These are phyloP conservation scores for Solanum pimpinellifolium DNA, from an alignment of 257 asterid species.

Conservation along the genomic window DNA sequence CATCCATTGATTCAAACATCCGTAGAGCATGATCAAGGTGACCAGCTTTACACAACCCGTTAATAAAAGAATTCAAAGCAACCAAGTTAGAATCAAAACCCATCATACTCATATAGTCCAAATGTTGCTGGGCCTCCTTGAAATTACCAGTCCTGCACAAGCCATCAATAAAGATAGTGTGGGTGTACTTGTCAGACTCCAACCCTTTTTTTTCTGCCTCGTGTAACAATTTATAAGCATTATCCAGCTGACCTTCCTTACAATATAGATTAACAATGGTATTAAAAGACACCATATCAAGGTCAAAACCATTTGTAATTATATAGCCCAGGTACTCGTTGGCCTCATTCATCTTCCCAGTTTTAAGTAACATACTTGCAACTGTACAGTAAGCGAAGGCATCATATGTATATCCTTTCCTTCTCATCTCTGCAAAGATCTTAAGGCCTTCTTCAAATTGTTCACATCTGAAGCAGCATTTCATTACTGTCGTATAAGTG, in stretches of 20 bases:
- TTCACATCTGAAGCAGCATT: slow-evolving; percentile 43
- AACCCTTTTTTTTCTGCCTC: slow-evolving; percentile 47
- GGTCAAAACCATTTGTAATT: slow-evolving; percentile 63
- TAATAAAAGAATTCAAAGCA: slow-evolving; percentile 62
- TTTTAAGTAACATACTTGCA: slow-evolving; percentile 51
- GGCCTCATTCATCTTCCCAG: slow-evolving; percentile 35
- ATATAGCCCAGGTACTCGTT: slow-evolving; percentile 40
- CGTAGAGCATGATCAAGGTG: slow-evolving; percentile 55
- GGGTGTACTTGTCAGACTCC: slow-evolving; percentile 56
- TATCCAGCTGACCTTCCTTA: slow-evolving; percentile 51
- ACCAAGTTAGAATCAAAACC: slow-evolving; percentile 47
- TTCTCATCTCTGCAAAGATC: slow-evolving; percentile 67
- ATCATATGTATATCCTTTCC: slow-evolving; percentile 68
- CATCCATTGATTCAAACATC: slow-evolving; percentile 41
- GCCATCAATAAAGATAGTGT: slow-evolving; percentile 68
- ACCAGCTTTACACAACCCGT: slow-evolving; percentile 57
- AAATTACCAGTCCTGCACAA: slow-evolving; percentile 64
- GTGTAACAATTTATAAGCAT: slow-evolving; percentile 37
- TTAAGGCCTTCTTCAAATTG: slow-evolving; percentile 47
- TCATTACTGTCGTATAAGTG: slow-evolving; percentile 76
- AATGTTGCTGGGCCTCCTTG: slow-evolving; percentile 38
- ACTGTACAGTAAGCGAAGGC: slow-evolving; percentile 69
- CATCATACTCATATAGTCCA: slow-evolving; percentile 39
- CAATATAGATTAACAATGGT: slow-evolving; percentile 56
- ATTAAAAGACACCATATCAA: slow-evolving; percentile 69